Conservation (phyloP, 2,329 filamentous ascomycete genomes). For the Pseudogymnoascus sp. region DNA sequence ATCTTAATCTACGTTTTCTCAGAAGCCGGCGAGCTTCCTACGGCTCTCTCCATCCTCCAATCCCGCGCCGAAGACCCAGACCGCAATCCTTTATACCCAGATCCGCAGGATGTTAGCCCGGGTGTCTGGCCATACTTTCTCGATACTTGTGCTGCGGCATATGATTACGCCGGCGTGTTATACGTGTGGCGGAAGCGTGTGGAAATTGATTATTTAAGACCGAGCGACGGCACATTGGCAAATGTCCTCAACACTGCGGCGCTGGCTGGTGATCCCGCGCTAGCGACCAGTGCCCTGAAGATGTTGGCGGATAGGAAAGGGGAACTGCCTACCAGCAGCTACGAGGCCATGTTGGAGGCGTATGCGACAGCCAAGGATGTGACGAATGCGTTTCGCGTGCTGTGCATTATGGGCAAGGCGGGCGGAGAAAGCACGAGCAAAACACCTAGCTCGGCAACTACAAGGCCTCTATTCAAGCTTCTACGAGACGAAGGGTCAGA, state of each 20-base stretch:
- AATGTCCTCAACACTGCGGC: slow-evolving; percentile 69
- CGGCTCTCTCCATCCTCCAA: slow-evolving; percentile 64
- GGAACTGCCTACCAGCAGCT: slow-evolving; percentile 61
- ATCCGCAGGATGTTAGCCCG: slow-evolving; percentile 38
- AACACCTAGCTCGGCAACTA: slow-evolving; percentile 50
- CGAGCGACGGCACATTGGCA: slow-evolving; percentile 58
- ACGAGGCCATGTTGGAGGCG: slow-evolving; percentile 70
- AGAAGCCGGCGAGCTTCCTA: slow-evolving; percentile 67
- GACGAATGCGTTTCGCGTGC: slow-evolving; percentile 58
- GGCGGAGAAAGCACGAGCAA: slow-evolving; percentile 38
- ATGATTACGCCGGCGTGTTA: slow-evolving; percentile 55
- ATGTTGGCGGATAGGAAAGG: slow-evolving; percentile 54
- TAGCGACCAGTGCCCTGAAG: slow-evolving; percentile 67
- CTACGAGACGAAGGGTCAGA: slow-evolving; percentile 44
- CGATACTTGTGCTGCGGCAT: slow-evolving; percentile 59
- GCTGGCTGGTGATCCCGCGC: slow-evolving; percentile 56
- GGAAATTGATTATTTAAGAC: slow-evolving; percentile 50
- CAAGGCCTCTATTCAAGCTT: slow-evolving; percentile 54
- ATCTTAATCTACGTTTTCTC: slow-evolving; percentile 69
- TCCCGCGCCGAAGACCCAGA: slow-evolving; percentile 44
- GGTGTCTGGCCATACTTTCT: slow-evolving; percentile 66
- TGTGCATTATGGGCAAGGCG: slow-evolving; percentile 67
- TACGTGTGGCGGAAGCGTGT: slow-evolving; percentile 69
- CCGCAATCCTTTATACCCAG: slow-evolving; percentile 33
- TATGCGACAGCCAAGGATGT: slow-evolving; percentile 59